phyloP scores from a whole-genome alignment of 73 alveolate species.

The Effrenium voratum region DNA sequence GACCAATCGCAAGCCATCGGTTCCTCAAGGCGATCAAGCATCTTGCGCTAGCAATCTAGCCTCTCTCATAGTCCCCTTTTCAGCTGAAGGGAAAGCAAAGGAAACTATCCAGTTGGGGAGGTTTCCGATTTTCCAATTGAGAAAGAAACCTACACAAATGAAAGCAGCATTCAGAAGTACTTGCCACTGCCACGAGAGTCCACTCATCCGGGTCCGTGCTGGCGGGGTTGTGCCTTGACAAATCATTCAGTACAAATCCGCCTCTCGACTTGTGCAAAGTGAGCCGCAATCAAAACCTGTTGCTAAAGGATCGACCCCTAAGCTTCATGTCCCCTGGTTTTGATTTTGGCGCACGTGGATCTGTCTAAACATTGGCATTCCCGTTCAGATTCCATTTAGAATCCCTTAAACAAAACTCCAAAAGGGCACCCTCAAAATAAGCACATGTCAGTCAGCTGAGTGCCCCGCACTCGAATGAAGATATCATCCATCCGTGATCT shows the following conservation, averaged over 20 bases:
- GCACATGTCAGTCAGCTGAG: background rate
- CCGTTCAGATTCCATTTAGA: no score
- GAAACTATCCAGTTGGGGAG: background rate
- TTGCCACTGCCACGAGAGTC: background rate
- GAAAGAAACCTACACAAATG: background rate
- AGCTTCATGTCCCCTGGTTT: no score
- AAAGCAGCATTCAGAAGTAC: background rate
- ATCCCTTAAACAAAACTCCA: no score
- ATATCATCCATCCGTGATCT: constrained; percentile 37
- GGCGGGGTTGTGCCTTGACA: constrained; percentile 53
- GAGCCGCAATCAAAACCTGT: no score
- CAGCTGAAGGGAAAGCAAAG: no score
- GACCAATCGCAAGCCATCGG: constrained; percentile 59
- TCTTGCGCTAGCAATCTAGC: background rate
- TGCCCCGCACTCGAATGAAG: constrained; percentile 38
- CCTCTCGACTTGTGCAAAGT: no score
- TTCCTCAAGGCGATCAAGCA: background rate
- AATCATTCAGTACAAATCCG: no score
- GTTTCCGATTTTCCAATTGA: background rate
- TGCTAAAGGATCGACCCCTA: no score
- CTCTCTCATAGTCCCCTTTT: no score
- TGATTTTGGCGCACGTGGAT: no score
- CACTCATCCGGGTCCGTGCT: constrained; percentile 63
- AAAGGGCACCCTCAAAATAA: no score
- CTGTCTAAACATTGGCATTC: no score